Evolutionary conservation across 2,329 filamentous ascomycete genomes (phyloP).

Genomic region (Diaporthe sp.): DNA sequence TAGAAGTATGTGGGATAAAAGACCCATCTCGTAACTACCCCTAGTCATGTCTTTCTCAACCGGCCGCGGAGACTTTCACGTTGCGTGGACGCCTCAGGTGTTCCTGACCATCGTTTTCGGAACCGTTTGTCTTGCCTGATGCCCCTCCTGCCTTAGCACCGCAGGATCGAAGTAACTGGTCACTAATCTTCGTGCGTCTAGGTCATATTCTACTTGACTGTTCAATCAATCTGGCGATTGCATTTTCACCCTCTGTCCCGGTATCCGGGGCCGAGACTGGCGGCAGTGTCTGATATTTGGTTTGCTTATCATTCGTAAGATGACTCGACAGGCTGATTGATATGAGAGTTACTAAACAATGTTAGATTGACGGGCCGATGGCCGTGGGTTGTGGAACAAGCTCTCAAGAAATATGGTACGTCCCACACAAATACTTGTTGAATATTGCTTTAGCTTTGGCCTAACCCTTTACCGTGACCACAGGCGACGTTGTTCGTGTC

Average conservation of each 20-base stretch:
- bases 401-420: slow-evolving; percentile 27
- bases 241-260: slow-evolving; percentile 30
- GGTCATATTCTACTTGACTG: neutral
- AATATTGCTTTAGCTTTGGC: neutral
- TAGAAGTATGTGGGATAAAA: too few relatives aligned
- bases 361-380: slow-evolving; percentile 4
- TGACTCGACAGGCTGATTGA: too few relatives aligned
- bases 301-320: slow-evolving; percentile 23
- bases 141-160: too few relatives aligned
- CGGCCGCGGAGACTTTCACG: neutral
- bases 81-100: neutral
- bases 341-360: neutral
- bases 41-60: neutral
- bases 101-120: neutral
- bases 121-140: too few relatives aligned
- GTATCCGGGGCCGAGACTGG: slow-evolving; percentile 28
- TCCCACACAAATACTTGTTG: neutral
- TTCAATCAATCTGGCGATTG: slow-evolving; percentile 33
- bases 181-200: neutral
- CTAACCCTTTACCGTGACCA: rapidly evolving
- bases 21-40: neutral
- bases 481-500: slow-evolving; percentile 32
- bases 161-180: neutral
- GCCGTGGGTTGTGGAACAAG: slow-evolving; percentile 27
- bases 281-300: slow-evolving; percentile 27